These are phyloP conservation scores for Malania oleifera DNA, from an alignment of 164 flowering plant genomes.

Conservation along the genomic window DNA sequence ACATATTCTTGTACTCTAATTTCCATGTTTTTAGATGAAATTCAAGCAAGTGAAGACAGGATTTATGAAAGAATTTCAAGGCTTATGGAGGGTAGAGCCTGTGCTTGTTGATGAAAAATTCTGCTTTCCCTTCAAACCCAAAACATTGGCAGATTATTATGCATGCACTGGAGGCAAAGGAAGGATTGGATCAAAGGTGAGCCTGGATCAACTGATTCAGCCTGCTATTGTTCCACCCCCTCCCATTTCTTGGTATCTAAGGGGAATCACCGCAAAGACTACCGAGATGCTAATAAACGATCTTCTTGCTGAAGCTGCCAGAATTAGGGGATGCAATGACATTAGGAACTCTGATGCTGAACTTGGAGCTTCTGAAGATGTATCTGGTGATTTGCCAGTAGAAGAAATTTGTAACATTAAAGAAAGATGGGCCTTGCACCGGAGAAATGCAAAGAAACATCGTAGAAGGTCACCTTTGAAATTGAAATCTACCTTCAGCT, in stretches of 20 bases:
- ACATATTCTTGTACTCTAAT: neutral
- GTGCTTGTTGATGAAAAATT: slow-evolving; percentile 62
- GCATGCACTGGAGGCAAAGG: slow-evolving; percentile 77
- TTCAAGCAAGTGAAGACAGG: slow-evolving; percentile 89
- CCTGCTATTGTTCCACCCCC: slow-evolving; percentile 96
- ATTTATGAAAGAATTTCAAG: slow-evolving; percentile 88
- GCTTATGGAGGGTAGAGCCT: slow-evolving; percentile 83
- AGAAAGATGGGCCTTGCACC: slow-evolving; percentile 57
- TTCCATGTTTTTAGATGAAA: slow-evolving; percentile 52
- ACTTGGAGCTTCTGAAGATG: slow-evolving; percentile 6
- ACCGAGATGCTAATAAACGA: slow-evolving; percentile 80
- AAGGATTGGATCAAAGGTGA: slow-evolving; percentile 75
- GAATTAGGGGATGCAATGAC: slow-evolving; percentile 46
- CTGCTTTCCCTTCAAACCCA: slow-evolving; percentile 69
- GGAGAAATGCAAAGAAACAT: slow-evolving; percentile 38
- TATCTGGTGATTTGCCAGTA: slow-evolving; percentile 6
- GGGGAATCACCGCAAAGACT: slow-evolving; percentile 81
- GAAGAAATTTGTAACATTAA: slow-evolving; percentile 36
- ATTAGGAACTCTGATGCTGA: slow-evolving; percentile 1
- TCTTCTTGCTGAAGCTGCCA: slow-evolving; percentile 63
- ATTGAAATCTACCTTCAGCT: slow-evolving; percentile 1
- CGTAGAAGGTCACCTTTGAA: slow-evolving; percentile 12
- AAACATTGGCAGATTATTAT: slow-evolving; percentile 50
- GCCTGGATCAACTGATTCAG: slow-evolving; percentile 72
- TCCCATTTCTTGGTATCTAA: slow-evolving; percentile 94